These are phyloP conservation scores for Phytophthora vignae DNA, from an alignment of 352 stramenopile genomes.

Conservation along the genomic window DNA sequence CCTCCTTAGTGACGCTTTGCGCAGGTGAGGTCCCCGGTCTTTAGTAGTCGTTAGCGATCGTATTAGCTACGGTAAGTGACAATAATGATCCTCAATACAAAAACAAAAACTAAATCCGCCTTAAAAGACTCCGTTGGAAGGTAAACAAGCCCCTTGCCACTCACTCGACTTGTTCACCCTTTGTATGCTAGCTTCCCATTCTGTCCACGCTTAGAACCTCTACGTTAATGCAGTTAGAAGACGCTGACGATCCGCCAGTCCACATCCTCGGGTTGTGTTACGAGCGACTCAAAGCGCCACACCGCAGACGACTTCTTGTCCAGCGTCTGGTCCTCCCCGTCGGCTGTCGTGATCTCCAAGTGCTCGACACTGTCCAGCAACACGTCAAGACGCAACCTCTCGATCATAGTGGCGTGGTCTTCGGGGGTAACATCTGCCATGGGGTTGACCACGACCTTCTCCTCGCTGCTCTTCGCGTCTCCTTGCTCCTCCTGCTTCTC, in stretches of 20 bases:
- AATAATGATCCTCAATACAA: too few relatives aligned
- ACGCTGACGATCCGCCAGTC: conserved; percentile 64
- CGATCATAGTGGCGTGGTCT: conserved; percentile 41
- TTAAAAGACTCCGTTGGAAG: background rate
- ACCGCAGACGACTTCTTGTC: conserved; percentile 39
- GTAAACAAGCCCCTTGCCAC: background rate
- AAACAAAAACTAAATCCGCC: too few relatives aligned
- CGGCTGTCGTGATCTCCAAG: conserved; percentile 43
- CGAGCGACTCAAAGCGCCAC: conserved; percentile 58
- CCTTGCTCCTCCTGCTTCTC: conserved; percentile 47
- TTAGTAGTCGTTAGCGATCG: too few relatives aligned
- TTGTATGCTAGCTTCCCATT: background rate
- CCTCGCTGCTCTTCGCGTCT: background rate
- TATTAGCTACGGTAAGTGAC: too few relatives aligned
- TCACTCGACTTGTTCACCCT: background rate
- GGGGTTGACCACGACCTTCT: conserved; percentile 19
- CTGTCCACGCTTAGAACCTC: background rate
- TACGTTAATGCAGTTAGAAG: conserved; percentile 22
- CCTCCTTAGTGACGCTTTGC: too few relatives aligned
- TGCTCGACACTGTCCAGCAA: conserved; percentile 48
- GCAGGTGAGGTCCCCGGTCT: too few relatives aligned
- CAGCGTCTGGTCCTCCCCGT: conserved; percentile 38
- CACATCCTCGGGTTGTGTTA: conserved; percentile 58
- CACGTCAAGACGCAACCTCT: conserved; percentile 53
- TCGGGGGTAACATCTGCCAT: conserved; percentile 23